phyloP scores from a whole-genome alignment of 495 filamentous ascomycete species.

The Thermothielavioides terrestris region DNA sequence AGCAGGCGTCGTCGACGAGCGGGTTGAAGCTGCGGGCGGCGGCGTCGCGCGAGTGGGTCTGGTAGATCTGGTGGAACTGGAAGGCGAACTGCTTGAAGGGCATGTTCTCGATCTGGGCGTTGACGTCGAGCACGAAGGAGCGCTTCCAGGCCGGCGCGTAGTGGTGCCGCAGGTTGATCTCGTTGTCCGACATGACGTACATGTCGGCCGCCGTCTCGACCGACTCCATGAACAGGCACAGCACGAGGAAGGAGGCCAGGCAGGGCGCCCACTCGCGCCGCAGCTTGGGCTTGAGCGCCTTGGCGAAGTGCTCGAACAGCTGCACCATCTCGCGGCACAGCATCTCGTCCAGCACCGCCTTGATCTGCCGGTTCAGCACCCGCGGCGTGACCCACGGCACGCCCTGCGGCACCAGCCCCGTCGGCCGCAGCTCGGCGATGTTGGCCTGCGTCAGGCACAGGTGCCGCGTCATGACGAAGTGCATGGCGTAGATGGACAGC shows the following conservation, averaged over 20 bases:
- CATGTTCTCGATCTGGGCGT: slow-evolving; percentile 40
- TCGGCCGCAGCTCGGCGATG: slow-evolving; percentile 27
- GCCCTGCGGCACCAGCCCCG: slow-evolving; percentile 26
- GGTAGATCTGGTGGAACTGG: slow-evolving; percentile 48
- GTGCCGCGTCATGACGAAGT: slow-evolving; percentile 43
- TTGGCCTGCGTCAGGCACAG: slow-evolving; percentile 38
- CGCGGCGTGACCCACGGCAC: slow-evolving; percentile 37
- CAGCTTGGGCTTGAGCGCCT: slow-evolving; percentile 40
- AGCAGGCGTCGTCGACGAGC: slow-evolving; percentile 27
- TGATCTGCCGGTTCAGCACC: slow-evolving; percentile 45
- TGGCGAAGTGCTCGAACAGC: slow-evolving; percentile 39
- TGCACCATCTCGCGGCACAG: slow-evolving; percentile 35
- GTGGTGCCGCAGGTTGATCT: slow-evolving; percentile 31
- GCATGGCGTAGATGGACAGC: slow-evolving; percentile 42
- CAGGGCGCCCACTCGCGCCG: slow-evolving; percentile 44
- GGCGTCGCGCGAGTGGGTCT: slow-evolving; percentile 38
- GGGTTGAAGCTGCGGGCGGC: slow-evolving; percentile 38
- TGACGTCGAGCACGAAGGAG: slow-evolving; percentile 32
- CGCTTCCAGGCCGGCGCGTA: slow-evolving; percentile 26
- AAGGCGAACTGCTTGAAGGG: slow-evolving; percentile 45
- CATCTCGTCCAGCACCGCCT: slow-evolving; percentile 43
- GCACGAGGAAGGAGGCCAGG: slow-evolving; percentile 41
- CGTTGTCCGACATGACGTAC: slow-evolving; percentile 41
- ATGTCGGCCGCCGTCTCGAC: slow-evolving; percentile 43
- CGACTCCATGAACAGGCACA: slow-evolving; percentile 46